These are phyloP conservation scores for Russula foetens DNA, from an alignment of 768 basidiomycete genomes.

Conservation along the genomic window DNA sequence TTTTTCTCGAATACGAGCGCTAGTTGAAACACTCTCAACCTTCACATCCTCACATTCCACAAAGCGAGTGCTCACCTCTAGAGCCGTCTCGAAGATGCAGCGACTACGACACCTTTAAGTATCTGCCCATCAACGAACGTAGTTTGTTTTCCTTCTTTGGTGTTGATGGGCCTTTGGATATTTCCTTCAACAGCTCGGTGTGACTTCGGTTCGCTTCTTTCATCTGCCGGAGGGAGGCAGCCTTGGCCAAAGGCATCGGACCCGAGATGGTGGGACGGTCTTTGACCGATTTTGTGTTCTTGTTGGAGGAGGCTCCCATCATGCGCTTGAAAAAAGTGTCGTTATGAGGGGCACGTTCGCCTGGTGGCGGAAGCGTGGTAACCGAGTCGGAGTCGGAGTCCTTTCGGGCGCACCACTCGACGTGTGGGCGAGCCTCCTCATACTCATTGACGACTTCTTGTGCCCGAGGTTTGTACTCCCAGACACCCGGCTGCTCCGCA, in stretches of 20 bases:
- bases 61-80: constrained; percentile 9
- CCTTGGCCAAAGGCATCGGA: constrained; percentile 26
- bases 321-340: constrained; percentile 22
- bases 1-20: not conserved
- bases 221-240: constrained; percentile 16
- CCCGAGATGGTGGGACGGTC: constrained; percentile 28
- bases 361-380: constrained; percentile 23
- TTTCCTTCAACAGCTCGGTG: constrained; percentile 11
- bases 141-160: constrained; percentile 25
- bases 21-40: not conserved
- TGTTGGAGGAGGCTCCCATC: constrained; percentile 18
- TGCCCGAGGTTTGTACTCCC: constrained; percentile 11
- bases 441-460: not conserved
- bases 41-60: constrained; percentile 3
- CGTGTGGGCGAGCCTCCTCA: not conserved
- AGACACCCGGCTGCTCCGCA: constrained; percentile 12
- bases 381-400: constrained; percentile 16
- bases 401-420: constrained; percentile 6
- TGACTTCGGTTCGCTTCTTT: constrained; percentile 16
- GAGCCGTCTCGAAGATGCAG: not conserved
- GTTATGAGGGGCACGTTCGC: constrained; percentile 16
- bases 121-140: constrained; percentile 23
- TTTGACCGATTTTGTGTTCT: constrained; percentile 6
- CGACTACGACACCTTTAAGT: constrained; percentile 15
- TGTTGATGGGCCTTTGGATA: constrained; percentile 10